These are phyloP conservation scores for Scutellaria baicalensis DNA, from an alignment of 257 asterid species.

Conservation along the genomic window DNA sequence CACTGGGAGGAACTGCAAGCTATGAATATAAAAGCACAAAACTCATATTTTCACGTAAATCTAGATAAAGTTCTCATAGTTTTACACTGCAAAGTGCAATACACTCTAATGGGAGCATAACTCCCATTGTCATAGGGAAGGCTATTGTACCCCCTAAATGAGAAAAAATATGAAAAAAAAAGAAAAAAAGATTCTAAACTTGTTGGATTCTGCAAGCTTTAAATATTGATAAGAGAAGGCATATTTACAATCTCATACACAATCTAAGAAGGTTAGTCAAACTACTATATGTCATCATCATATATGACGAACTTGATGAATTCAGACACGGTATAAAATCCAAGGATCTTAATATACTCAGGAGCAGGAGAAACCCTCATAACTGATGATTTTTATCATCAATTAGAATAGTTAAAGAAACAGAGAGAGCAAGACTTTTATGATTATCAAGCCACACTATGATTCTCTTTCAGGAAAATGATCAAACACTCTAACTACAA, in stretches of 20 bases:
- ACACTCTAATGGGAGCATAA: neutral
- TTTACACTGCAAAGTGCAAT: no score
- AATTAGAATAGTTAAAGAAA: neutral
- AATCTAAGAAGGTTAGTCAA: neutral
- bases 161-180: constrained; percentile 3
- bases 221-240: neutral
- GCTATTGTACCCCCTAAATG: neutral
- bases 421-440: neutral
- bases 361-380: neutral
- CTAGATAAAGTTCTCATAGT: neutral
- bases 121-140: neutral
- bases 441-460: neutral
- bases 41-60: neutral
- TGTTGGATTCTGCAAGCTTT: neutral
- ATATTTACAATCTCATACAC: neutral
- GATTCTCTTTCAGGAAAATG: constrained; percentile 8
- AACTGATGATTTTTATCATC: neutral
- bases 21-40: constrained; percentile 21
- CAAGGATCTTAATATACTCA: neutral
- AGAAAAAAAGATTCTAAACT: neutral
- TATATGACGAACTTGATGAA: neutral
- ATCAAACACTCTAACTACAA: neutral
- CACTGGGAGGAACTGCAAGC: constrained; percentile 98
- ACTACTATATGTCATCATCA: neutral
- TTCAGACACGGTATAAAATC: neutral